Evolutionary conservation across 148 eudicot species (phyloP).

Genomic region (Cornus florida): DNA sequence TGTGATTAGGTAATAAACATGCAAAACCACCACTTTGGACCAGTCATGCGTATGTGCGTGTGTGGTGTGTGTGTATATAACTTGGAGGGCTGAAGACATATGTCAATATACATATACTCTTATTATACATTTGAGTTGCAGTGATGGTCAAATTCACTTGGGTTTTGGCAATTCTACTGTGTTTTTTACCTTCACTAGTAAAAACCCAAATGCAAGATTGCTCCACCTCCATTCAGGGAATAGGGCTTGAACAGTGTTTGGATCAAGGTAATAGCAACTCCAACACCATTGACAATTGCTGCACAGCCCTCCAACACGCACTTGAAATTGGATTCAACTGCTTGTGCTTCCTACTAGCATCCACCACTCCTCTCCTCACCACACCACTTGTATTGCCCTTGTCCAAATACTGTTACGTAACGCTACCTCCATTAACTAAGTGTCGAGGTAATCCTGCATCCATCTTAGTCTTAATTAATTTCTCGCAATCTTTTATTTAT

Average conservation of each 20-base stretch:
- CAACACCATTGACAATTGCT: conserved; percentile 18
- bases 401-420: conserved; percentile 21
- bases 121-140: neutral
- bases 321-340: conserved; percentile 22
- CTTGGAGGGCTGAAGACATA: neutral
- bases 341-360: conserved; percentile 19
- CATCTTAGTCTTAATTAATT: neutral
- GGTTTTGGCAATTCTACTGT: conserved; percentile 2
- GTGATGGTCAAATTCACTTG: neutral
- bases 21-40: conserved; percentile 9
- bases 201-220: conserved; percentile 21
- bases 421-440: conserved; percentile 25
- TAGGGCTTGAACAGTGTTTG: conserved; percentile 23
- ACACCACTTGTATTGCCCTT: conserved; percentile 11
- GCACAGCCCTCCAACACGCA: conserved; percentile 26
- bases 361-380: conserved; percentile 1
- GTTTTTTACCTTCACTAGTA: neutral
- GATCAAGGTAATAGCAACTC: neutral
- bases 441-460: conserved; percentile 25
- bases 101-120: neutral
- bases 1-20: conserved; percentile 19
- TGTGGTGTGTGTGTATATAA: neutral
- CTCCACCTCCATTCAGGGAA: conserved; percentile 17
- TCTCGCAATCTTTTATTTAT: neutral
- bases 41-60: neutral